Percentiles rank a stretch among this genome's conserved stretches.
Evolutionary conservation across 805 yeast genomes (phyloP).

Genomic region (Metschnikowia lochheadii): DNA sequence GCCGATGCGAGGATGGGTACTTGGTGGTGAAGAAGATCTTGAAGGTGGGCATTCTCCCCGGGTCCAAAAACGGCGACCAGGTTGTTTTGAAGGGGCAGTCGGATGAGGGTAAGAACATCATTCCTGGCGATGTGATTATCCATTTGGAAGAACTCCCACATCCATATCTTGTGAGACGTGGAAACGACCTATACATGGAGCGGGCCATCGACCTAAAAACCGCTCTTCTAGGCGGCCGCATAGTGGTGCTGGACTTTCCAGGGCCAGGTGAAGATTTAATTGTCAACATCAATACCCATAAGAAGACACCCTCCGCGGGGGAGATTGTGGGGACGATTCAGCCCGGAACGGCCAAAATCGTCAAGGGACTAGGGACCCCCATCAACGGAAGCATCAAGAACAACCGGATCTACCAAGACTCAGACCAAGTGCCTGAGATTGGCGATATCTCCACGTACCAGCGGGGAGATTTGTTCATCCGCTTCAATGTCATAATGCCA

Average conservation of each 20-base stretch:
- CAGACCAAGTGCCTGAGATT: neutral
- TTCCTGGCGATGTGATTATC: constrained; percentile 67
- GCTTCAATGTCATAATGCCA: constrained; percentile 37
- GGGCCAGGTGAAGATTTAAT: constrained; percentile 29
- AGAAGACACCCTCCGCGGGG: constrained; percentile 24
- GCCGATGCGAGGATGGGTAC: constrained; percentile 35
- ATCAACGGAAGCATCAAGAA: constrained; percentile 21
- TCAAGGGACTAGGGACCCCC: constrained; percentile 63
- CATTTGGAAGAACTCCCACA: constrained; percentile 43
- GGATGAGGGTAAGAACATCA: constrained; percentile 55
- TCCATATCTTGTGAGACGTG: constrained; percentile 38
- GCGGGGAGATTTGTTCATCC: constrained; percentile 37
- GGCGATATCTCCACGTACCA: constrained; percentile 20
- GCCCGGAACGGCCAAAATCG: constrained; percentile 45
- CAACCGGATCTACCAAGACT: constrained; percentile 24
- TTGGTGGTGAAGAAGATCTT: constrained; percentile 47
- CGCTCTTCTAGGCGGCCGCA: constrained; percentile 54
- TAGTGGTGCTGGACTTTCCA: constrained; percentile 32
- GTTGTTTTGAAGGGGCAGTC: constrained; percentile 57
- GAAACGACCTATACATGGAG: constrained; percentile 42
- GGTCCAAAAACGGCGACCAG: constrained; percentile 49
- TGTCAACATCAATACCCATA: constrained; percentile 35
- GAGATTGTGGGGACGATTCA: constrained; percentile 51
- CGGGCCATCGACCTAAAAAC: constrained; percentile 48
- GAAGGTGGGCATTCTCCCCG: constrained; percentile 52